Evolutionary conservation across 192 early-diverging fungal species (phyloP), one percentile per base, ranked within the genome.

Genomic region (Chytriomyces confervae): DNA sequence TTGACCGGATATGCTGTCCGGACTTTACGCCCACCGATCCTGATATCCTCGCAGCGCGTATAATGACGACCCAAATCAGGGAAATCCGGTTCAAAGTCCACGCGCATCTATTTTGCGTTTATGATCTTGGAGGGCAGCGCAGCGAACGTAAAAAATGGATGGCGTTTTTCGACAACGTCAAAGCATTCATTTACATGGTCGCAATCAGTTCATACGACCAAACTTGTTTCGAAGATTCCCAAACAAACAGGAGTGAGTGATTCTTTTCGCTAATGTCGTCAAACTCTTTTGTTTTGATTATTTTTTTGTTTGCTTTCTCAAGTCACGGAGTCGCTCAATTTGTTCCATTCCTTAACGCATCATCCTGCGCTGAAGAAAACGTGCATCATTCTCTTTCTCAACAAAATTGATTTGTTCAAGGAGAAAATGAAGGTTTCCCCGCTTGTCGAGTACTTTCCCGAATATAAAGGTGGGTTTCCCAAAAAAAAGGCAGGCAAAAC

Each of bases 121-220:
- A 94, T 83, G 94, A 95, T 79, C 93, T 95, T 3, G 94, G 94
- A 23, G 94, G 94, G 7, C 94, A 95, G 68, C 83, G 94, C 77
- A 93, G 90, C 16, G 93, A 95, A 75, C 86, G 94, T 61, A 91
- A 91, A 79, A 94, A 94, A 79, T 95, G 94, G 94, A 94, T 94
- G 74, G 91, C 93, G 71, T 94, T 91, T 69, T 95, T 95, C 82
- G 93, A 94, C 73, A 86, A 86, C 10, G 94, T 95, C 0, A 93
- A 91, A n/a, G 94, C 95, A 1, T 95, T 97, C 70, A 96, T 97
- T 24, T 97, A 96, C 79, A 95, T 94, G 79, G 95, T 95, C 27
- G 94, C 95, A 1, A 82, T 97, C 75, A 93, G 91, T 79, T 95
- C 96, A 86, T 97, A 97, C 84, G 94, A 97, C 81, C 95, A 97